A percentile compares a stretch with the other conserved stretches of the same genome.
Conservation (phyloP, 2,329 filamentous ascomycete genomes). For the Beauveria caledonica region DNA sequence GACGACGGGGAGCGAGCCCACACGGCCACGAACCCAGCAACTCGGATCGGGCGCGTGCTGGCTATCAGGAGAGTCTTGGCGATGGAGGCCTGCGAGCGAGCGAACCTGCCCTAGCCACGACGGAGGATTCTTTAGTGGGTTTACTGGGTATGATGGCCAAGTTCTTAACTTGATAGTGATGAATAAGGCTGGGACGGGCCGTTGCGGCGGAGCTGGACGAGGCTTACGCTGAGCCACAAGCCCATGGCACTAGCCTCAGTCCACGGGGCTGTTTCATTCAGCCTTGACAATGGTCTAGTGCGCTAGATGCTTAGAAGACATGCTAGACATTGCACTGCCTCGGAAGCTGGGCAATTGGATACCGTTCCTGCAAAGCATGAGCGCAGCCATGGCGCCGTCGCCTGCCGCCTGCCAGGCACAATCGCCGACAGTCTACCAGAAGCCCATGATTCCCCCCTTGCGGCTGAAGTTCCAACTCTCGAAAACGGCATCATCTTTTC, state of each 20-base stretch:
- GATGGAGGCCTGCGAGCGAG: conserved; percentile 2
- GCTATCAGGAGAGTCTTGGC: neutral
- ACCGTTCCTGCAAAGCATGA: conserved; percentile 6
- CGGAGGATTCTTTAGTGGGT: neutral
- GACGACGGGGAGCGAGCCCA: neutral
- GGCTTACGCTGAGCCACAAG: conserved; percentile 4
- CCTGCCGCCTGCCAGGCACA: conserved; percentile 2
- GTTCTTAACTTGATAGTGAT: neutral
- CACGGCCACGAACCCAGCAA: conserved; percentile 7
- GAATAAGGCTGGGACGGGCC: conserved; percentile 8
- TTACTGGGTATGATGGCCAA: neutral
- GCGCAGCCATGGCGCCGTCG: neutral
- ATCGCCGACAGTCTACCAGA: neutral
- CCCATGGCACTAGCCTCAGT: neutral
- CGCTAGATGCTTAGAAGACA: neutral
- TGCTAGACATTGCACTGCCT: conserved; percentile 1
- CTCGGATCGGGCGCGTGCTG: conserved; percentile 6
- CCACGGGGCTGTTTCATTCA: neutral
- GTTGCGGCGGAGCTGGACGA: conserved; percentile 1
- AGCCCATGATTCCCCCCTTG: neutral
- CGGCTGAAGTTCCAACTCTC: neutral
- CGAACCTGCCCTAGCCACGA: neutral
- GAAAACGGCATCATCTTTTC: neutral
- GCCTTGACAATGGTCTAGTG: neutral
- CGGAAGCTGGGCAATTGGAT: neutral